phyloP scores from a whole-genome alignment of 148 eudicot genomes.

The Vaccinium vitisidaea region DNA sequence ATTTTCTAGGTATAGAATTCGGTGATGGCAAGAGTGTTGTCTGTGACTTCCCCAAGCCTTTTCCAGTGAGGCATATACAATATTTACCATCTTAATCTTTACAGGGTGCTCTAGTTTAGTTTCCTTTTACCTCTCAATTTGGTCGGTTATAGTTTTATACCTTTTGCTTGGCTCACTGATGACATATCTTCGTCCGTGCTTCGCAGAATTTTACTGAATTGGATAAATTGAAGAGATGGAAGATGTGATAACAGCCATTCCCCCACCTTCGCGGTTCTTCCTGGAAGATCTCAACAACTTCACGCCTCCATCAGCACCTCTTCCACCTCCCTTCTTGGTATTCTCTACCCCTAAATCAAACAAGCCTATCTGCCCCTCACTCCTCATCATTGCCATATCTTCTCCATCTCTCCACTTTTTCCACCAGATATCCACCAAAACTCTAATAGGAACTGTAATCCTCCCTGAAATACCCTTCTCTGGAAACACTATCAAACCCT shows the following conservation, averaged over 20 bases:
- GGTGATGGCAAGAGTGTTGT: background rate
- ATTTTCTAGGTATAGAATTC: background rate
- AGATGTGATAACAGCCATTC: constrained; percentile 83
- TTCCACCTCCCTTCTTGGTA: constrained; percentile 65
- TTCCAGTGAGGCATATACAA: background rate
- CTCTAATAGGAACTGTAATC: constrained; percentile 63
- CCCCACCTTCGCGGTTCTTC: constrained; percentile 94
- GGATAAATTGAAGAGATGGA: constrained; percentile 53
- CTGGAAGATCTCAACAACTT: constrained; percentile 90
- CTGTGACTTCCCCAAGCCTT: background rate
- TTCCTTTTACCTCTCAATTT: background rate
- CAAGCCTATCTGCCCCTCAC: constrained; percentile 58
- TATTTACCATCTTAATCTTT: background rate
- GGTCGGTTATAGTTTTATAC: background rate
- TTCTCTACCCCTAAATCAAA: constrained; percentile 47
- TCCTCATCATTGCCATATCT: constrained; percentile 78
- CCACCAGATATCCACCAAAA: constrained; percentile 62
- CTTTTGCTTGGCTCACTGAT: background rate
- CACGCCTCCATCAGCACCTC: constrained; percentile 58
- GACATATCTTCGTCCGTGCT: constrained; percentile 11
- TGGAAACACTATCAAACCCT: constrained; percentile 61
- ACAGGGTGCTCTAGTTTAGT: background rate
- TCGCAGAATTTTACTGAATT: constrained; percentile 34
- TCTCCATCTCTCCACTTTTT: constrained; percentile 71
- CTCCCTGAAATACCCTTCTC: constrained; percentile 75